phyloP scores from a whole-genome alignment of 225 moss, liverwort and hornwort genomes.

The Asterella californica region DNA sequence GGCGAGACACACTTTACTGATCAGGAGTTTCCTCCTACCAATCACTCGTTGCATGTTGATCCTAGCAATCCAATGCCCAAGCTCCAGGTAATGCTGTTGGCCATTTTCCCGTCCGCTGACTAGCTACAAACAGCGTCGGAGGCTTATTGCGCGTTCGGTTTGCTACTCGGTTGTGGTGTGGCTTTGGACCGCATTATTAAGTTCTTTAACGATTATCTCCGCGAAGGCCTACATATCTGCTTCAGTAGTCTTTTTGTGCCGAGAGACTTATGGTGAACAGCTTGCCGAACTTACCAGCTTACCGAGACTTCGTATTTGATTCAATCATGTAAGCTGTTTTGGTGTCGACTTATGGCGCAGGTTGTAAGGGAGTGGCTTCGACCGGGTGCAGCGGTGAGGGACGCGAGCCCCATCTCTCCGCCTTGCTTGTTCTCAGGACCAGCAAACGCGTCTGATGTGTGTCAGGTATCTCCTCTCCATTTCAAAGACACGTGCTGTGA shows the following conservation, averaged over 20 bases:
- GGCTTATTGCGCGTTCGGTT: neutral
- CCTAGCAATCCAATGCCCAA: constrained; percentile 75
- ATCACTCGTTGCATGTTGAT: constrained; percentile 86
- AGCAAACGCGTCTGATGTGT: constrained; percentile 94
- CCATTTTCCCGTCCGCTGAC: neutral
- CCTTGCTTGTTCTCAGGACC: constrained; percentile 84
- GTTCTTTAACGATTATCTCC: neutral
- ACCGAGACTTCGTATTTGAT: neutral
- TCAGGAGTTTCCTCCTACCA: constrained; percentile 94
- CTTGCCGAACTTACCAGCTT: no score
- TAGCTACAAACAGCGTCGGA: neutral
- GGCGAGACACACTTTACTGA: constrained; percentile 93
- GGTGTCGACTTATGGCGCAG: constrained; percentile 26
- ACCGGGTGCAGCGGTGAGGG: constrained; percentile 66
- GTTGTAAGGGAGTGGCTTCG: constrained; percentile 93
- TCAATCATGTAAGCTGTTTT: neutral
- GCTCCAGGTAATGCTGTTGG: constrained; percentile 56
- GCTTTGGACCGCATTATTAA: neutral
- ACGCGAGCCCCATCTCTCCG: constrained; percentile 56
- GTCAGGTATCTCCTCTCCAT: constrained; percentile 59
- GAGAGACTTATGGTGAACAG: neutral
- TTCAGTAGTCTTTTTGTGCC: no score
- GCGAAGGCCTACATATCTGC: neutral
- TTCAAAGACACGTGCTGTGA: neutral
- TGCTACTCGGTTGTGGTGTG: neutral